A percentile compares a stretch with the other conserved stretches of the same genome.
Conservation (phyloP, 75 land plant genomes). For the Larix kaempferi region DNA sequence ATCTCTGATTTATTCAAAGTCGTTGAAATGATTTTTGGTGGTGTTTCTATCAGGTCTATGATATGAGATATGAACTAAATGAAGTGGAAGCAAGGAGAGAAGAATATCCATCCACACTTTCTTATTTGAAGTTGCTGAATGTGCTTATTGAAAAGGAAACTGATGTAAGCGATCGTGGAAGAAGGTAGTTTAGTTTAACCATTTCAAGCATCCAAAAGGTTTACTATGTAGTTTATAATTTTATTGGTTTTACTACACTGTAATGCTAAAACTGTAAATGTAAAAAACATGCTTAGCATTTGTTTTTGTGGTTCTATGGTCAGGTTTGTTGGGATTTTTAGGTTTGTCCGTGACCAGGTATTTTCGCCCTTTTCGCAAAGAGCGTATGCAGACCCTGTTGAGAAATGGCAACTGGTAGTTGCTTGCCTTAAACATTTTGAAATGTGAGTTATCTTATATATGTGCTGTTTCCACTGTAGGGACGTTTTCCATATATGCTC, state of each 20-base stretch:
- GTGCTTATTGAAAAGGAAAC: slow-evolving; percentile 76
- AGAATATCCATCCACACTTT: slow-evolving; percentile 95
- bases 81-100: slow-evolving; percentile 96
- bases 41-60: slow-evolving; percentile 65
- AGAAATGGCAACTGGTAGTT: slow-evolving; percentile 93
- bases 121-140: slow-evolving; percentile 87
- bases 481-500: neutral
- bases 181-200: slow-evolving; percentile 48
- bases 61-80: slow-evolving; percentile 95
- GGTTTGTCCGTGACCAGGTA: slow-evolving; percentile 91
- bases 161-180: slow-evolving; percentile 75
- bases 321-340: slow-evolving; percentile 87
- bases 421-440: slow-evolving; percentile 91
- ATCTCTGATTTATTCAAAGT: neutral
- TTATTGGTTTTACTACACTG: neutral
- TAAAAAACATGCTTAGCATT: neutral
- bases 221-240: neutral
- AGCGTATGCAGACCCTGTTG: slow-evolving; percentile 83
- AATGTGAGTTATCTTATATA: slow-evolving; percentile 47
- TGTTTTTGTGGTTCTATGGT: neutral
- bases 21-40: neutral
- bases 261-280: neutral
- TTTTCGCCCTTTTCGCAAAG: slow-evolving; percentile 93
- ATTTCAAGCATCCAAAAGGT: neutral
- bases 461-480: neutral